phyloP scores from a whole-genome alignment of 805 yeast genomes.

The Teunomyces kruisii region DNA sequence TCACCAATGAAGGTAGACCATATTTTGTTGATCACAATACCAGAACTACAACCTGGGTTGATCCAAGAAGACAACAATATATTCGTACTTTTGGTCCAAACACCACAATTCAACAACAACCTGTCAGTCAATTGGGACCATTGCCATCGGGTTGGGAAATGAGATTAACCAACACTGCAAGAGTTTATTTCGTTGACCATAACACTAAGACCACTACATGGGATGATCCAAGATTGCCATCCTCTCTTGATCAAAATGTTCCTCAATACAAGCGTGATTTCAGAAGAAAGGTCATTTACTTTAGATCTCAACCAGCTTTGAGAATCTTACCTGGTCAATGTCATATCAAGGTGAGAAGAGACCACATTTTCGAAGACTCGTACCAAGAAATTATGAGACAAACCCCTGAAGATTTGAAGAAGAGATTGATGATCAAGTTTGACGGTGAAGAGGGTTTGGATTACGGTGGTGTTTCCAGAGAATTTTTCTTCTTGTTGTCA shows the following conservation, averaged over 20 bases:
- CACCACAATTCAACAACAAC: constrained; percentile 95
- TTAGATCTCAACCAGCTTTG: constrained; percentile 97
- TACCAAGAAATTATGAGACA: constrained; percentile 99
- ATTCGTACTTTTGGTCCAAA: constrained; percentile 90
- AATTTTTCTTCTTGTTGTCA: constrained; percentile 91
- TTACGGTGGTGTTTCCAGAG: constrained; percentile 99
- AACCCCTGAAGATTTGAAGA: constrained; percentile 96
- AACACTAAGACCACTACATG: constrained; percentile 98
- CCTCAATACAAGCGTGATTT: constrained; percentile 99
- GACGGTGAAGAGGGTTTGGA: constrained; percentile 99
- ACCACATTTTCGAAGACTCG: constrained; percentile 94
- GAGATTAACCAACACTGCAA: constrained; percentile 97
- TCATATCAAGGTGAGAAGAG: constrained; percentile 95
- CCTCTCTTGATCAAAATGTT: constrained; percentile 95
- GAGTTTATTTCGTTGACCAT: constrained; percentile 98
- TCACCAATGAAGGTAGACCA: constrained; percentile 97
- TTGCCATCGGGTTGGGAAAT: constrained; percentile 99
- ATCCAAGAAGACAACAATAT: constrained; percentile 98
- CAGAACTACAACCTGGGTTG: constrained; percentile 99
- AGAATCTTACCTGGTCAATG: constrained; percentile 98
- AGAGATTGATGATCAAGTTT: constrained; percentile 95
- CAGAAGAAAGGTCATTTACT: constrained; percentile 94
- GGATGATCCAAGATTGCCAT: constrained; percentile 99
- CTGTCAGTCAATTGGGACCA: constrained; percentile 96
- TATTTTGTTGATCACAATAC: constrained; percentile 98